Percentiles rank a stretch among this genome's conserved stretches.
Evolutionary conservation across 805 yeast genomes (phyloP).

Genomic region (Candida incommunis): DNA sequence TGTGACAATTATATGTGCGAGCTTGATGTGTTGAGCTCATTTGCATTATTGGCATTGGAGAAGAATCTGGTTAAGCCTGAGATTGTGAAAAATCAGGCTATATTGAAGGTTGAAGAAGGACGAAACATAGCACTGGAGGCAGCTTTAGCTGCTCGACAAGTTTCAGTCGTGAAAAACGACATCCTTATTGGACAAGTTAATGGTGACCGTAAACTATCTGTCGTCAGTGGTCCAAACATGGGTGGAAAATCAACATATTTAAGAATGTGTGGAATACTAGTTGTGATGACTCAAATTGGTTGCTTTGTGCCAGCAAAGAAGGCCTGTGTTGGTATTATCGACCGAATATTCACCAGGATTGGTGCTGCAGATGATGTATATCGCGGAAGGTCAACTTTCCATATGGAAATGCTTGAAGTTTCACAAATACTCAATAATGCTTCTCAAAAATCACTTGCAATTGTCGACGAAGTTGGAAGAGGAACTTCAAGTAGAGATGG

Average conservation of each 20-base stretch:
- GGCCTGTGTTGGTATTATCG: conserved; percentile 57
- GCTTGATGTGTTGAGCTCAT: conserved; percentile 60
- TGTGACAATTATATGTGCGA: conserved; percentile 42
- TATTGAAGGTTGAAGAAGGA: conserved; percentile 44
- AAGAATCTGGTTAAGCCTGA: conserved; percentile 52
- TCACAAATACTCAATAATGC: conserved; percentile 53
- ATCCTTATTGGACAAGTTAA: conserved; percentile 20
- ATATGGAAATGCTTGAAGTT: conserved; percentile 87
- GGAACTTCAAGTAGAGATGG: conserved; percentile 85
- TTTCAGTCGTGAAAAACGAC: conserved; percentile 34
- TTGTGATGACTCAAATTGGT: conserved; percentile 64
- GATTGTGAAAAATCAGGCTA: conserved; percentile 34
- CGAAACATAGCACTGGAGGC: conserved; percentile 81
- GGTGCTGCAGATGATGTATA: conserved; percentile 69
- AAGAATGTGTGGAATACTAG: conserved; percentile 53
- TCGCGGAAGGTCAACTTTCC: conserved; percentile 51
- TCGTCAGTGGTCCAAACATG: conserved; percentile 83
- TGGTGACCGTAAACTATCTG: conserved; percentile 27
- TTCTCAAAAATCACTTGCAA: conserved; percentile 53
- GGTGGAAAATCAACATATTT: conserved; percentile 77
- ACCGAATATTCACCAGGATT: conserved; percentile 63
- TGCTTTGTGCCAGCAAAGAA: conserved; percentile 53
- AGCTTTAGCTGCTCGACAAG: conserved; percentile 2
- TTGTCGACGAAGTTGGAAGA: conserved; percentile 79
- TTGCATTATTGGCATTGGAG: conserved; percentile 60